These are phyloP conservation scores for Ammopiptanthus mongolicus DNA, from an alignment of 306 rosid species.

Conservation along the genomic window DNA sequence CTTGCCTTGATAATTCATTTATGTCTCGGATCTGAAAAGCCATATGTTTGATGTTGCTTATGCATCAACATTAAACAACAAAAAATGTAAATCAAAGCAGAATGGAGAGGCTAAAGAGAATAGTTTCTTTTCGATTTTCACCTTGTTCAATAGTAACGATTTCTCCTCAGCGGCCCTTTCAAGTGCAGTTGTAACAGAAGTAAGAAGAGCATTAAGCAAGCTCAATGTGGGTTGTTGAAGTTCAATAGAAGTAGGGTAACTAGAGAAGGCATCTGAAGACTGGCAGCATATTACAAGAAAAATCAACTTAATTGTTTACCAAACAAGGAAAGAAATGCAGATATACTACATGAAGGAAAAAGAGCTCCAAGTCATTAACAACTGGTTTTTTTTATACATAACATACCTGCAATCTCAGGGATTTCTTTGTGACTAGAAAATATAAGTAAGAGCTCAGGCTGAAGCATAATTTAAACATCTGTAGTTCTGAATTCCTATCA, in stretches of 20 bases:
- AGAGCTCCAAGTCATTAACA: neutral
- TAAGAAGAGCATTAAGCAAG: constrained; percentile 64
- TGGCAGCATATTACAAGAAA: constrained; percentile 31
- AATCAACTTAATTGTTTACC: neutral
- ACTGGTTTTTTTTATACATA: constrained; percentile 1
- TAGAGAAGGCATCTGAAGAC: constrained; percentile 49
- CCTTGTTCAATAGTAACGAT: constrained; percentile 70
- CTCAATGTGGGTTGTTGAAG: constrained; percentile 71
- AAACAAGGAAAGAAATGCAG: neutral
- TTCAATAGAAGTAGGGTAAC: constrained; percentile 47
- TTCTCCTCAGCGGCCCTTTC: constrained; percentile 92
- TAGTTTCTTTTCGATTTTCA: constrained; percentile 19
- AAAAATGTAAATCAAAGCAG: neutral
- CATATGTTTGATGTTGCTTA: neutral
- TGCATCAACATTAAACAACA: neutral
- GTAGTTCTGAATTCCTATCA: constrained; percentile 68
- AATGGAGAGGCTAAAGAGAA: neutral
- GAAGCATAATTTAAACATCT: constrained; percentile 68
- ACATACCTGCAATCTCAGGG: constrained; percentile 78
- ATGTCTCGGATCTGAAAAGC: constrained; percentile 72
- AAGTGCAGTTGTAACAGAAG: constrained; percentile 58
- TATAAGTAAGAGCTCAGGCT: constrained; percentile 81
- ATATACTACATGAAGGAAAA: neutral
- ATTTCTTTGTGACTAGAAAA: constrained; percentile 80
- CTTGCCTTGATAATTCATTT: constrained; percentile 88